Percentiles rank a stretch among this genome's conserved stretches.
Evolutionary conservation across 2,329 filamentous ascomycete genomes (phyloP).

Genomic region (Cadophora malorum): DNA sequence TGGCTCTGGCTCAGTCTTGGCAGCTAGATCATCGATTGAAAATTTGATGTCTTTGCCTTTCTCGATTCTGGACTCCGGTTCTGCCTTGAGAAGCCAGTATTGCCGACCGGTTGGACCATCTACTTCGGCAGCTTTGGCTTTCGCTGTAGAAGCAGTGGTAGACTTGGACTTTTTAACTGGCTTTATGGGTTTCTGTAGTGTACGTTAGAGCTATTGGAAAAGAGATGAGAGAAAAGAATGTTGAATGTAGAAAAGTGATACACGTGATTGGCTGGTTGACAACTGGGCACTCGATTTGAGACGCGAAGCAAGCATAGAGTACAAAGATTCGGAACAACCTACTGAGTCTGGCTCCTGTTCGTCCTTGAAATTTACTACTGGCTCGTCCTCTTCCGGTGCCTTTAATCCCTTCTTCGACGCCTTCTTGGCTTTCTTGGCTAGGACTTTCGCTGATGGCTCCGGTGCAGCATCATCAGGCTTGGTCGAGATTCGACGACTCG

Average conservation of each 20-base stretch:
- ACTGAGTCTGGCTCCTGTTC: constrained; percentile 16
- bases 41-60: constrained; percentile 90
- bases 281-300: background rate
- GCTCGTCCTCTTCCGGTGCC: background rate
- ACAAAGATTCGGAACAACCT: background rate
- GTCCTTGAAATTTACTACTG: constrained; percentile 17
- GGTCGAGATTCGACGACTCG: constrained; percentile 35
- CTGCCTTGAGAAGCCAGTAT: constrained; percentile 87
- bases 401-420: constrained; percentile 23
- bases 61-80: constrained; percentile 86
- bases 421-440: constrained; percentile 21
- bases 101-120: constrained; percentile 44
- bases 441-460: constrained; percentile 13
- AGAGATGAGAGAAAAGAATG: background rate
- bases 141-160: constrained; percentile 22
- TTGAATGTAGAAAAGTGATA: background rate
- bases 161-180: constrained; percentile 20
- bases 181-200: constrained; percentile 21
- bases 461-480: constrained; percentile 25
- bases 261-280: background rate
- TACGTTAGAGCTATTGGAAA: background rate
- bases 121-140: constrained; percentile 13
- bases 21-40: constrained; percentile 87
- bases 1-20: constrained; percentile 77
- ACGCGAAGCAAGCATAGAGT: background rate